A percentile compares a stretch with the other conserved stretches of the same genome.
These are phyloP conservation scores for Tulasnella sp. DNA, from an alignment of 768 basidiomycete species.

Conservation along the genomic window DNA sequence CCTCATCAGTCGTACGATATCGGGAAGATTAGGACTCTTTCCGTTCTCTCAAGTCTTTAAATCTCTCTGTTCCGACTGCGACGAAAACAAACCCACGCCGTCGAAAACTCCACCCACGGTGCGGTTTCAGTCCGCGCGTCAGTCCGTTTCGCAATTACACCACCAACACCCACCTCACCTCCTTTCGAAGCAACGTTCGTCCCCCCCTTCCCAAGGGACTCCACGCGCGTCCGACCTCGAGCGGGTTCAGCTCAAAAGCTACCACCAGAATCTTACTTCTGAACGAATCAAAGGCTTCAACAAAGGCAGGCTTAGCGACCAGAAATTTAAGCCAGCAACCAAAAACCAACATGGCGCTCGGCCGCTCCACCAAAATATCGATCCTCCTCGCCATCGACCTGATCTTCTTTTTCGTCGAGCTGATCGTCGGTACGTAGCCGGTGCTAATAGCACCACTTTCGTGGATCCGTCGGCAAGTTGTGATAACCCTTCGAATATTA, in stretches of 20 bases:
- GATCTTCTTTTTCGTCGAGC: constrained; percentile 83
- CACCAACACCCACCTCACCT: background rate
- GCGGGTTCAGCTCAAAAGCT: background rate
- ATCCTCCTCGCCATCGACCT: constrained; percentile 83
- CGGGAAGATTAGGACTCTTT: background rate
- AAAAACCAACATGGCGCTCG: constrained; percentile 45
- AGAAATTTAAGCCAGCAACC: background rate
- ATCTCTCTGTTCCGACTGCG: no score
- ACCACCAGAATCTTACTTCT: background rate
- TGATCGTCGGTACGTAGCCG: constrained; percentile 45
- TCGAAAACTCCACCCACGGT: constrained; percentile 6
- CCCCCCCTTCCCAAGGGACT: background rate
- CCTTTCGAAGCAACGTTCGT: background rate
- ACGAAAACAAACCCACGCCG: background rate
- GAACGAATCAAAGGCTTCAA: background rate
- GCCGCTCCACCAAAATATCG: constrained; percentile 73
- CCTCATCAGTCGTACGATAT: background rate
- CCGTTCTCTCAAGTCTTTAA: background rate
- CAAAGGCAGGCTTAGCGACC: background rate
- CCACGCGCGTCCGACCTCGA: background rate
- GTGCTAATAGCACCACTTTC: background rate
- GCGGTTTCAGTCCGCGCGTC: background rate
- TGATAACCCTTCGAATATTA: constrained; percentile 17
- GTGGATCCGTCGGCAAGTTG: background rate
- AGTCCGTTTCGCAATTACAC: constrained; percentile 15